Conservation (phyloP, 805 yeast species). For the Kodamaea neixiangensis region DNA sequence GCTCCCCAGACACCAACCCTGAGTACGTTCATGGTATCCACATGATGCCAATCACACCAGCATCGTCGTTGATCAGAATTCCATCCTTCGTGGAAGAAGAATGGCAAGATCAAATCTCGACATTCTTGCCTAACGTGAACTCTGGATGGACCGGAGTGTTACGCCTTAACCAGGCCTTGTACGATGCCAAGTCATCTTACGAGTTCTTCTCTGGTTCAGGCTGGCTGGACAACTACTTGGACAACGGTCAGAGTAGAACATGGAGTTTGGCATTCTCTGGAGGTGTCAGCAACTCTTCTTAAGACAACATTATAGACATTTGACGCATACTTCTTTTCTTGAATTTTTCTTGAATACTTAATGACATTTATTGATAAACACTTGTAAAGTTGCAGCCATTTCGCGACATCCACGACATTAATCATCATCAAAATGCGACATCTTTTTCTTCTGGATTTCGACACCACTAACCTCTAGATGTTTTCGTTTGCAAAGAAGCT, state of each 20-base stretch:
- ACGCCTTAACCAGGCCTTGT: constrained; percentile 46
- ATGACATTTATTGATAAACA: neutral
- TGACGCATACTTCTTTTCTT: neutral
- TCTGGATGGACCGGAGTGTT: constrained; percentile 67
- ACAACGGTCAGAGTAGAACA: constrained; percentile 62
- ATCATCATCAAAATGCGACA: constrained; percentile 2
- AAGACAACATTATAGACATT: constrained; percentile 3
- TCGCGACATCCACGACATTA: neutral
- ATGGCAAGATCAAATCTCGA: constrained; percentile 22
- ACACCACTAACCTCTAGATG: constrained; percentile 23
- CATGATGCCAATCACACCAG: constrained; percentile 29
- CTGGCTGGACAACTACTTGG: constrained; percentile 45
- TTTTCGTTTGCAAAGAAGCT: constrained; percentile 47
- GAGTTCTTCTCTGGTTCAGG: constrained; percentile 37
- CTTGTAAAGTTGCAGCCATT: neutral
- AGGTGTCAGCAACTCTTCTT: constrained; percentile 36
- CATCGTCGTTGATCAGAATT: constrained; percentile 22
- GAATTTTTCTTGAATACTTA: constrained; percentile 1
- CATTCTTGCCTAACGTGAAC: constrained; percentile 43
- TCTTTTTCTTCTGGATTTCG: neutral
- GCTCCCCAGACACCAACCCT: constrained; percentile 17
- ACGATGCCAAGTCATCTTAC: constrained; percentile 44
- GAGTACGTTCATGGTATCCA: constrained; percentile 29
- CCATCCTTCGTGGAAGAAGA: constrained; percentile 23
- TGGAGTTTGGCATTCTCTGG: constrained; percentile 65